A percentile compares a stretch with the other conserved stretches of the same genome.
Conservation (phyloP, 2,329 filamentous ascomycete species). For the Colletotrichum echinochloae region DNA sequence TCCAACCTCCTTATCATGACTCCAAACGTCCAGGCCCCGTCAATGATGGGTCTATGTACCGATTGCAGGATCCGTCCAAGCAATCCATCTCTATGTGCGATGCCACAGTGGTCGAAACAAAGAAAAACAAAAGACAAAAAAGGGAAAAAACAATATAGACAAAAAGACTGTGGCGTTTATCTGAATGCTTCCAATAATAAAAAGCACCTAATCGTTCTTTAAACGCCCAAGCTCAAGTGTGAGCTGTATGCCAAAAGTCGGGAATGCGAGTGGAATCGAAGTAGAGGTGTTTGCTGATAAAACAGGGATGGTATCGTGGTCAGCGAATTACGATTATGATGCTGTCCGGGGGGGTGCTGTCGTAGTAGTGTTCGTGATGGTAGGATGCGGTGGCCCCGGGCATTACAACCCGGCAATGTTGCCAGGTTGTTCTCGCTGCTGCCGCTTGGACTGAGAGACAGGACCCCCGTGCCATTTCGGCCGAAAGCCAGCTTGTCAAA, state of each 20-base stretch:
- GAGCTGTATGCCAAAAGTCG: conserved; percentile 29
- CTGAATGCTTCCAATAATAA: conserved; percentile 25
- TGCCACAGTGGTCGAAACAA: conserved; percentile 8
- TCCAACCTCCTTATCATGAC: conserved; percentile 38
- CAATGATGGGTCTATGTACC: conserved; percentile 34
- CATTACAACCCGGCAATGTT: conserved; percentile 4
- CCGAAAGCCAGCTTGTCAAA: conserved; percentile 4
- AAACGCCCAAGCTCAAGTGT: conserved; percentile 30
- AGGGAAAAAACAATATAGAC: conserved; percentile 5
- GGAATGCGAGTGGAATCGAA: conserved; percentile 24
- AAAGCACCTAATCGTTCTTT: conserved; percentile 14
- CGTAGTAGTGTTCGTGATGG: conserved; percentile 12
- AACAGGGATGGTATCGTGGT: conserved; percentile 35
- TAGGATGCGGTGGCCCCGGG: conserved; percentile 6
- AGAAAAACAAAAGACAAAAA: not conserved
- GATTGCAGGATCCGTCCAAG: conserved; percentile 30
- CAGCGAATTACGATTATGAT: conserved; percentile 39
- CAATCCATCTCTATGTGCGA: conserved; percentile 40
- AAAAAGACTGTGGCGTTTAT: conserved; percentile 27
- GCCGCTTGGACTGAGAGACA: conserved; percentile 22
- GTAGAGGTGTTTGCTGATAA: not conserved
- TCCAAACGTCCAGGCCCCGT: conserved; percentile 37
- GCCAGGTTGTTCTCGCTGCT: conserved; percentile 26
- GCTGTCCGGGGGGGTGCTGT: conserved; percentile 22
- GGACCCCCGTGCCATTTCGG: conserved; percentile 24